These are phyloP conservation scores for Selenicereus undatus DNA, from an alignment of 148 eudicot species.

Conservation along the genomic window DNA sequence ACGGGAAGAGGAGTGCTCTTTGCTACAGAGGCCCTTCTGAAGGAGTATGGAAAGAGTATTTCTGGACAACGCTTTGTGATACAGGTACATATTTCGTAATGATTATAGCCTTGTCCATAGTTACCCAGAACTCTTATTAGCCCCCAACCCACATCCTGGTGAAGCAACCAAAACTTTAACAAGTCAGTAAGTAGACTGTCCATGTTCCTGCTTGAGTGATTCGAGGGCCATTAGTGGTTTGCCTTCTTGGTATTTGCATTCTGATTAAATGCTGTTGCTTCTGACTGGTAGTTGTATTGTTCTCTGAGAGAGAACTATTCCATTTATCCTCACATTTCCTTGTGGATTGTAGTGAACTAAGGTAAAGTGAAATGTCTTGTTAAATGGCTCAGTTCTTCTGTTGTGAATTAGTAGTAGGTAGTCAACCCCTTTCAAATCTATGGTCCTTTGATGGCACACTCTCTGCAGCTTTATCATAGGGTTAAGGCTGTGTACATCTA, in stretches of 20 bases:
- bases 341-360: not conserved
- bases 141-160: not conserved
- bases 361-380: not conserved
- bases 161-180: not conserved
- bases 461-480: not conserved
- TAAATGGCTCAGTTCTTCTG: not conserved
- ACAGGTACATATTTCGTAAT: constrained; percentile 48
- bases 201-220: not conserved
- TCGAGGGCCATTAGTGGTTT: not conserved
- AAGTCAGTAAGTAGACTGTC: not conserved
- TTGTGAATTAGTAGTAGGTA: not conserved
- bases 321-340: not conserved
- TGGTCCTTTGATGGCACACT: no score
- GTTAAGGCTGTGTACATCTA: not conserved
- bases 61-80: constrained; percentile 87
- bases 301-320: no score
- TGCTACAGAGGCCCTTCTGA: constrained; percentile 87
- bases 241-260: not conserved
- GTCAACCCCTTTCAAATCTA: not conserved
- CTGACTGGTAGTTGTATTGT: no score
- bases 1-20: constrained; percentile 97
- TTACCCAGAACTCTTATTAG: not conserved
- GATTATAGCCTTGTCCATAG: not conserved
- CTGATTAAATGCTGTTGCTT: no score
- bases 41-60: constrained; percentile 75